Conservation (phyloP, 2,329 filamentous ascomycete species). For the Alternaria brassicae region DNA sequence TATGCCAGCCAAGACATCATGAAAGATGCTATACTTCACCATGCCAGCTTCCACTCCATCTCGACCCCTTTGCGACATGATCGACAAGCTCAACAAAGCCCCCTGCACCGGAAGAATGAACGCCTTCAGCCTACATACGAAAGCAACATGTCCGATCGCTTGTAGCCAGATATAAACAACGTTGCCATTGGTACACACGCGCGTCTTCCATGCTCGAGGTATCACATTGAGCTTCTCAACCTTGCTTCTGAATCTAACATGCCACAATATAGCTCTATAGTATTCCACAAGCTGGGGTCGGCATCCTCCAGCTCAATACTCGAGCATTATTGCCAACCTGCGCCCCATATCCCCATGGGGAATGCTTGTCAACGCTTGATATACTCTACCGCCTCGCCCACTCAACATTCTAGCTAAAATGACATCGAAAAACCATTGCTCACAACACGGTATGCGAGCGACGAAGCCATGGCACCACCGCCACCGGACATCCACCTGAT, state of each 20-base stretch:
- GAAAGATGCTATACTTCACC: not conserved
- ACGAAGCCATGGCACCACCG: not conserved
- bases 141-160: not conserved
- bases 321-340: not conserved
- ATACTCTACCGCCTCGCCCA: not conserved
- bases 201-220: not conserved
- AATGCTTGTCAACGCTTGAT: not conserved
- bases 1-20: not conserved
- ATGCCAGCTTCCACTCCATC: not conserved
- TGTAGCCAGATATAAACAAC: not conserved
- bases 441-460: not conserved
- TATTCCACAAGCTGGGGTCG: not conserved
- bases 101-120: conserved; percentile 1
- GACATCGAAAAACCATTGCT: not conserved
- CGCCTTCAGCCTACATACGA: not conserved
- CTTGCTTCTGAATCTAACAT: not conserved
- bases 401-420: not conserved
- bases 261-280: not conserved
- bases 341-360: not conserved
- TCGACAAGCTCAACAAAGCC: not conserved
- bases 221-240: not conserved
- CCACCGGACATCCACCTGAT: conserved; percentile 7
- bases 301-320: not conserved
- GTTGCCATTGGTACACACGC: not conserved
- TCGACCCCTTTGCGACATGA: not conserved